Percentiles rank a stretch among this genome's conserved stretches.
Conservation (phyloP, 129 eudicot species). For the Flaveria trinervia region DNA sequence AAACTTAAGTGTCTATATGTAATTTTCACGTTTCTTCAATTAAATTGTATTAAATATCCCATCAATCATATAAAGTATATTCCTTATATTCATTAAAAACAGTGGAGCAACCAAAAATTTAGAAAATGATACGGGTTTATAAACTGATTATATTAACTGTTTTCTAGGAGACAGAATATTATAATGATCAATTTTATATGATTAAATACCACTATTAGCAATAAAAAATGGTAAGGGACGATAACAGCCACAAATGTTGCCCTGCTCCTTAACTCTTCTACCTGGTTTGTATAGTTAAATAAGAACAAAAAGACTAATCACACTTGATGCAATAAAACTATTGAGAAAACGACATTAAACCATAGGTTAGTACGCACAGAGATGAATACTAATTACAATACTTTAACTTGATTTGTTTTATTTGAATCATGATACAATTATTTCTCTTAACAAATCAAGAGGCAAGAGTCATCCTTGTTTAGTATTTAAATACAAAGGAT, state of each 20-base stretch:
- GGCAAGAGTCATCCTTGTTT: too few relatives aligned
- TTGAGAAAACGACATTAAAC: constrained; percentile 5
- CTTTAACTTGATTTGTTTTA: background rate
- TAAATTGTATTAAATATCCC: too few relatives aligned
- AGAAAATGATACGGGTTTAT: background rate
- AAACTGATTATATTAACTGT: background rate
- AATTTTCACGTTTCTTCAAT: too few relatives aligned
- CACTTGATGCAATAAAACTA: background rate
- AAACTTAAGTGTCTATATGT: too few relatives aligned
- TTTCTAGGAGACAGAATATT: background rate
- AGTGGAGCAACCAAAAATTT: background rate
- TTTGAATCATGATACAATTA: background rate
- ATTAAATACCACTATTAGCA: background rate
- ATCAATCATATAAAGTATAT: background rate
- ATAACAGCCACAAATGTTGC: constrained; percentile 1
- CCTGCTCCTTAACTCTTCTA: background rate
- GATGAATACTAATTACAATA: background rate
- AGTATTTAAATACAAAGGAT: too few relatives aligned
- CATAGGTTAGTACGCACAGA: background rate
- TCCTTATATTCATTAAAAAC: background rate
- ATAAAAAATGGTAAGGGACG: background rate
- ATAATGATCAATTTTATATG: background rate
- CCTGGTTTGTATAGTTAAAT: background rate
- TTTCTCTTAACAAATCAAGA: background rate
- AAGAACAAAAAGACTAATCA: background rate